Base-by-base conservation (phyloP, 2,329 filamentous ascomycete species). In the Xylariales sp. region DNA sequence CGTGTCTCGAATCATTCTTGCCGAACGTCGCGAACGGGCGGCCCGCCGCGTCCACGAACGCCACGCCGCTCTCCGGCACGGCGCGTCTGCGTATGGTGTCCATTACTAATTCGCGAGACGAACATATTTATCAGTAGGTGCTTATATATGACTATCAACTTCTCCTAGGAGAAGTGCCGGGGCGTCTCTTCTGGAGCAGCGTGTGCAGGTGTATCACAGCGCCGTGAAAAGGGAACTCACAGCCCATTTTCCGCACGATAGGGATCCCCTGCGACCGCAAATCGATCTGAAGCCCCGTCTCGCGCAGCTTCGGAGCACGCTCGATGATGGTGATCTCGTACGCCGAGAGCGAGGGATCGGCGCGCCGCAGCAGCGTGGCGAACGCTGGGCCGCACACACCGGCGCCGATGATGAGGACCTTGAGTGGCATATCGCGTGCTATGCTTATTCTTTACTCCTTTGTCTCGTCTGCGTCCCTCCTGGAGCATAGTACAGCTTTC, bases 11-110 rank as follows among this genome's bases (percentile, higher is more conserved):
- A 57, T 78, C 77, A 69, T 82, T 81, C 41, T 77, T 77, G 28
- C 73, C 72, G 52, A 86, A 78, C 4, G 75, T 77, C n/a, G 82
- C 86, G 49, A 76, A 75, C 2, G 72, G 60, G 0, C 72, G 75
- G 62, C 83, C 82, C 0, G 75, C 65, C 0, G 68, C 64, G 71
- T 87, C 80, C 32, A 88, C 80, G 18, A 87, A 71, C 39, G 79
- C 72, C 0, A 86, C 32, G 3, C 87, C 88, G 49, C 77, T 64
- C 77, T 90, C 85, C 16, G 82, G 72, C 16, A 86, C 83, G 1
- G 73, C 69, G 23, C 75, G 78, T 16, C 68, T 74, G 5, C 79
- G 78, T 8, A 85, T 73, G 0, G 73, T 73, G 0, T 75, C 73
- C 10, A 82, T 69, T 12, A 85, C 67, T 69, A 14, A 28, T 9